These are phyloP conservation scores for Sextonia rubra DNA, from an alignment of 164 flowering plant species.

Conservation along the genomic window DNA sequence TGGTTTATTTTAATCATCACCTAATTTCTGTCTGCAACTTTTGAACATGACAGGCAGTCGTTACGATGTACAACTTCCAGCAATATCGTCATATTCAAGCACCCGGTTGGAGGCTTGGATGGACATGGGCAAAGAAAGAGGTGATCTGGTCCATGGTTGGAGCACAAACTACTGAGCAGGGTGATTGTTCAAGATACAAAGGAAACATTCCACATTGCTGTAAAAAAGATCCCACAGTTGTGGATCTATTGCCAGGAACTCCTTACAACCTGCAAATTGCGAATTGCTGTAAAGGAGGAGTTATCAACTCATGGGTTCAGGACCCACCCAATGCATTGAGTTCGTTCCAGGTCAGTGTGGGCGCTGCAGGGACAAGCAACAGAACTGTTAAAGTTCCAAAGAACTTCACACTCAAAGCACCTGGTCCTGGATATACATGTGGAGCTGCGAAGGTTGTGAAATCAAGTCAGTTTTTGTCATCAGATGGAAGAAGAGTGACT, in stretches of 20 bases:
- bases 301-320: constrained; percentile 64
- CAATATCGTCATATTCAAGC: constrained; percentile 68
- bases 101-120: constrained; percentile 79
- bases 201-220: constrained; percentile 74
- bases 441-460: constrained; percentile 45
- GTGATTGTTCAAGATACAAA: constrained; percentile 77
- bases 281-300: constrained; percentile 85
- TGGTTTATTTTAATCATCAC: neutral
- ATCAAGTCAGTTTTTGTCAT: constrained; percentile 35
- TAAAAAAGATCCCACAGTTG: constrained; percentile 57
- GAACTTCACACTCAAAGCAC: constrained; percentile 60
- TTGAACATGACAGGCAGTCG: constrained; percentile 50
- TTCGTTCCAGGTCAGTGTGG: constrained; percentile 74
- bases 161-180: constrained; percentile 75
- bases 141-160: constrained; percentile 80
- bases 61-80: constrained; percentile 79
- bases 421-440: constrained; percentile 75
- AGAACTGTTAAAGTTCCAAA: constrained; percentile 55
- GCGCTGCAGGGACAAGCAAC: constrained; percentile 67
- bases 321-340: constrained; percentile 46
- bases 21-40: constrained; percentile 3
- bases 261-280: constrained; percentile 68
- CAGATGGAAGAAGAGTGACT: constrained; percentile 53
- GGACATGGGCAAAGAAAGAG: constrained; percentile 87
- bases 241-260: constrained; percentile 68